These are phyloP conservation scores for Saksenaea vasiformis DNA, from an alignment of 371 early-diverging fungal genomes.

Conservation along the genomic window DNA sequence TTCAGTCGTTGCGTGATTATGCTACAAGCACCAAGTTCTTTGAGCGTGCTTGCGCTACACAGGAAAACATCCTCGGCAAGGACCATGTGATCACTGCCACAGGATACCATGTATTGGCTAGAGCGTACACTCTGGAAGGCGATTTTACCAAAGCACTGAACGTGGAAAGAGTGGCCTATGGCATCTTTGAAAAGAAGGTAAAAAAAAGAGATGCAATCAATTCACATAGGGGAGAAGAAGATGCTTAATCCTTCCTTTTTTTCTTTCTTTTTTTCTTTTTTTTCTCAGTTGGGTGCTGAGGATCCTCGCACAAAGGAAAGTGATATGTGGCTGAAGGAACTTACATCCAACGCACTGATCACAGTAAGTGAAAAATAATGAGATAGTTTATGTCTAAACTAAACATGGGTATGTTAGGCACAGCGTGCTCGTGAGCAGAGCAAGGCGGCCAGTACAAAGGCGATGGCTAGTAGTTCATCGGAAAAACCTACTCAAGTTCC, in stretches of 20 bases:
- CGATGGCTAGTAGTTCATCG: slow-evolving; percentile 8
- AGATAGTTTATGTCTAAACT: slow-evolving; percentile 9
- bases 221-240: too few species aligned
- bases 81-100: slow-evolving; percentile 76
- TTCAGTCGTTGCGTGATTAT: slow-evolving; percentile 74
- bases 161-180: slow-evolving; percentile 75
- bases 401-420: not conserved
- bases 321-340: slow-evolving; percentile 71
- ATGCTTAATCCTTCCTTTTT: too few species aligned
- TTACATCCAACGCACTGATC: slow-evolving; percentile 59
- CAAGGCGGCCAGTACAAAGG: slow-evolving; percentile 7
- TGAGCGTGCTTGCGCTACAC: slow-evolving; percentile 71
- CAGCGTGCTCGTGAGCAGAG: slow-evolving; percentile 16
- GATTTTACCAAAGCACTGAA: slow-evolving; percentile 80
- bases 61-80: slow-evolving; percentile 71
- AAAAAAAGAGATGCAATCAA: too few species aligned
- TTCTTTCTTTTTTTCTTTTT: not conserved
- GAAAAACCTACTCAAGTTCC: slow-evolving; percentile 9
- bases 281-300: slow-evolving; percentile 65
- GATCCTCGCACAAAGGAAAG: slow-evolving; percentile 76
- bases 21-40: slow-evolving; percentile 71
- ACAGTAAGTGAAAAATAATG: slow-evolving; percentile 48
- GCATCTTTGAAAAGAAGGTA: slow-evolving; percentile 62
- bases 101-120: slow-evolving; percentile 76
- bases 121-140: slow-evolving; percentile 71